phyloP scores from a whole-genome alignment of 1,139 yeast species.

The Nakaseomyces uthaithaninus region DNA sequence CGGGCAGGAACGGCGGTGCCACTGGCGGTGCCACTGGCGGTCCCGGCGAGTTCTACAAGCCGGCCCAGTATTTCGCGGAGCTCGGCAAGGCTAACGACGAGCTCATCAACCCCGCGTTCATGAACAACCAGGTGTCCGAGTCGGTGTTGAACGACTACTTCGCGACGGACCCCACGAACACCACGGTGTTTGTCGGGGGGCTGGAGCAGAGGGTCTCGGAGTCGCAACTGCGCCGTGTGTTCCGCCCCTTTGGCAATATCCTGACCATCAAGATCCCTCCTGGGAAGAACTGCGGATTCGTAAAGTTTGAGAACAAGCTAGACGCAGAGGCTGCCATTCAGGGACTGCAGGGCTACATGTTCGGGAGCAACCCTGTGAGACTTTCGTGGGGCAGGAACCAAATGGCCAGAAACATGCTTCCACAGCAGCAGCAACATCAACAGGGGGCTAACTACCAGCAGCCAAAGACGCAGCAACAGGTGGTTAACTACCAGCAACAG shows the following conservation, averaged over 20 bases:
- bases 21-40: background rate
- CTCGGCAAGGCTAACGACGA: too few relatives aligned
- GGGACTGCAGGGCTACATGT: conserved; percentile 87
- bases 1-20: background rate
- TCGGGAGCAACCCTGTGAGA: conserved; percentile 78
- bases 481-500: conserved; percentile 3
- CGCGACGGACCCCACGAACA: conserved; percentile 67
- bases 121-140: conserved; percentile 2
- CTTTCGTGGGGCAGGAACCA: conserved; percentile 75
- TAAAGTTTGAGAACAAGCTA: conserved; percentile 66
- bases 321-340: conserved; percentile 87
- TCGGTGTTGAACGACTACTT: conserved; percentile 2
- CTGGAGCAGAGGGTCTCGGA: conserved; percentile 68
- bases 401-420: conserved; percentile 1
- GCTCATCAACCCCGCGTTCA: conserved; percentile 7
- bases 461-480: conserved; percentile 9
- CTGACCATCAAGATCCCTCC: conserved; percentile 82
- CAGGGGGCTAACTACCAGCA: too few relatives aligned
- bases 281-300: conserved; percentile 92
- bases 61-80: too few relatives aligned
- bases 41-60: too few relatives aligned
- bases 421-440: conserved; percentile 13
- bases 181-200: conserved; percentile 95
- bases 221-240: conserved; percentile 61
- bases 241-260: conserved; percentile 79